Evolutionary conservation across 2,329 filamentous ascomycete species (phyloP), one percentile per base, ranked within the genome.

Genomic region (Ophiocordyceps sinensis): DNA sequence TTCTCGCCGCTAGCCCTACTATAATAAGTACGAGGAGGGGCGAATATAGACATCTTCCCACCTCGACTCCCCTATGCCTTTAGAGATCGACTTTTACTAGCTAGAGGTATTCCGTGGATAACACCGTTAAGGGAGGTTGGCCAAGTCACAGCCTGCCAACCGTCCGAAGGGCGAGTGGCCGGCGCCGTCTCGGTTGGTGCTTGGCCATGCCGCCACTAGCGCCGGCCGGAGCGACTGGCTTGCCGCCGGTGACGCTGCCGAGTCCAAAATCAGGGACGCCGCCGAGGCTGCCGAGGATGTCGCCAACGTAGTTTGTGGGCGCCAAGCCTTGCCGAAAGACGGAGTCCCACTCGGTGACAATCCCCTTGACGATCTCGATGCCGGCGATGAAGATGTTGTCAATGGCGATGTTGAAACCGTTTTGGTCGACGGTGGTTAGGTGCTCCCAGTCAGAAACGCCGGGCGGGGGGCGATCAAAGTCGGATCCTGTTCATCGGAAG

Each of bases 401-500:
- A 15, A 83, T 61, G 3, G 80, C 73, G 28, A 79, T 73, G 28
- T 59, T 56, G 52, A 81, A 84, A 4, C 71, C 79, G 38, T 79
- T 79, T 53, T 82, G 75, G 34, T 80, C 60, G 0, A 68, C 60
- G 34, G 70, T 66, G 32, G 75, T 66, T 9, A 85, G 65, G 50
- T 84, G 79, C 31, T 76, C 65, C 17, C 69, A 66, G 9, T 74
- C 68, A 0, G 68, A 65, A 8, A 72, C 56, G 11, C 70, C 72
- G 1, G 73, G 70, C 21, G 75, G 79, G 0, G 78, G 78, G 6
- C 82, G 73, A 54, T 85, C 82, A 52, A 85, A 85, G 60, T 85
- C 75, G 10, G 77, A 80, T 1, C 71, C 77, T 52, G 37, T 32
- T 30, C 23, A 13, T 19, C 5, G 23, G 15, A 13, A 13, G 14